Percentiles rank a stretch among this genome's conserved stretches.
Evolutionary conservation across 345 rosid species (phyloP).

Genomic region (Carallia brachiata): DNA sequence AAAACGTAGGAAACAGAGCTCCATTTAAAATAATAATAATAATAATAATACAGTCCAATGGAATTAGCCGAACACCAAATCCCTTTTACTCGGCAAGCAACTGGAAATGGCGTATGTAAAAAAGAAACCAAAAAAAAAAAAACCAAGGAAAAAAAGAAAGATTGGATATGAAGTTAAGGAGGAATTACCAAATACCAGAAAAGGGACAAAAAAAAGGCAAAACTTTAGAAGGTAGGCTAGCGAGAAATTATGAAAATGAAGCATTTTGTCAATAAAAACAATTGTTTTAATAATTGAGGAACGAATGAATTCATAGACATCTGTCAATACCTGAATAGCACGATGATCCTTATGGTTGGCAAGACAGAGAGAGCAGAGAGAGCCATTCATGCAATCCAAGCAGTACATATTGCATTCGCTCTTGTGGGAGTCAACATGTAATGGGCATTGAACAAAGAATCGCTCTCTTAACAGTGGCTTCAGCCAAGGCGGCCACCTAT

Average conservation of each 20-base stretch:
- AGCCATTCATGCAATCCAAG: conserved; percentile 54
- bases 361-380: conserved; percentile 59
- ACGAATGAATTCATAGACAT: background rate
- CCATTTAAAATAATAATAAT: too few relatives aligned
- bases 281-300: background rate
- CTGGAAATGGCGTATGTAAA: background rate
- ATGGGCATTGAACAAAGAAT: conserved; percentile 57
- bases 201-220: too few relatives aligned
- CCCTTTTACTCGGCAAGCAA: too few relatives aligned
- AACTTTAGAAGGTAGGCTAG: background rate
- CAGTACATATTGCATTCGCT: conserved; percentile 69
- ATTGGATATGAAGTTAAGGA: background rate
- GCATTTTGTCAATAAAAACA: background rate
- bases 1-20: too few relatives aligned
- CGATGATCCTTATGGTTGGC: conserved; percentile 50
- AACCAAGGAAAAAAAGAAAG: background rate
- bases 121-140: background rate
- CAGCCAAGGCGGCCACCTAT: conserved; percentile 67
- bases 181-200: too few relatives aligned
- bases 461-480: conserved; percentile 46
- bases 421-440: conserved; percentile 57
- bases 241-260: background rate
- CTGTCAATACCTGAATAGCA: conserved; percentile 46
- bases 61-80: too few relatives aligned
- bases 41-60: too few relatives aligned